Base-by-base conservation (phyloP, 2,329 filamentous ascomycete genomes). In the Chaetomium strumarium region DNA sequence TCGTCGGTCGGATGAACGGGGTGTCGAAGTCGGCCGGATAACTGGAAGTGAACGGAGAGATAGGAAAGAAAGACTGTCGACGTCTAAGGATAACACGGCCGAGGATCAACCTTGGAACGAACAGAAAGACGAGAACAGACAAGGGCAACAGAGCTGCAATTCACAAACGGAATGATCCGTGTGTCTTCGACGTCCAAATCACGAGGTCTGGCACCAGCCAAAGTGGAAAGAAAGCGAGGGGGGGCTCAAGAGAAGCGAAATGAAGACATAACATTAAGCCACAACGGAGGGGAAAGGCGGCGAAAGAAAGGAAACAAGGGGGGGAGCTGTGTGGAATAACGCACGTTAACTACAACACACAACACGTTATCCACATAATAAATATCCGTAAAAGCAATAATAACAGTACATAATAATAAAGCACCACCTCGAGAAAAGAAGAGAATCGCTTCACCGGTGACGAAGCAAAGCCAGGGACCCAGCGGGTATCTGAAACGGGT, bases 61-160 rank as follows among this genome's bases (percentile, higher is more conserved):
- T 30, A 39, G 45, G 49, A 55, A 52, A 54, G 55, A 58, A 51
- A 59, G 61, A 60, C 60, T 62, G 60, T 59, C 57, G 59, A 60
- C 51, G 59, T 57, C 60, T 53, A 46, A 43, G 39, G 55, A 57
- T 33, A 75, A 72, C 62, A 66, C 57, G 68, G 72, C 76, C 77
- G 68, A 80, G 77, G 77, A 71, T 80, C 78, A 80, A 80, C 78
- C 78, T 75, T 75, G 75, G 74, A 72, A 72, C 68, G 74, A 77
- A 77, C 55, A 58, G 62, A 71, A 75, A 59, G 53, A 55, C 58
- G 49, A 53, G 41, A 51, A 33, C 56, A 57, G 53, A 42, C 51
- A 51, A 58, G 59, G 58, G 61, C 59, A 66, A 62, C 52, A 62
- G n/a, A 61, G 58, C 58, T 64, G 62, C 62, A 63, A 53, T 55